These are phyloP conservation scores for Tylopilus sp. DNA, from an alignment of 1,284 basidiomycete genomes.

Conservation along the genomic window DNA sequence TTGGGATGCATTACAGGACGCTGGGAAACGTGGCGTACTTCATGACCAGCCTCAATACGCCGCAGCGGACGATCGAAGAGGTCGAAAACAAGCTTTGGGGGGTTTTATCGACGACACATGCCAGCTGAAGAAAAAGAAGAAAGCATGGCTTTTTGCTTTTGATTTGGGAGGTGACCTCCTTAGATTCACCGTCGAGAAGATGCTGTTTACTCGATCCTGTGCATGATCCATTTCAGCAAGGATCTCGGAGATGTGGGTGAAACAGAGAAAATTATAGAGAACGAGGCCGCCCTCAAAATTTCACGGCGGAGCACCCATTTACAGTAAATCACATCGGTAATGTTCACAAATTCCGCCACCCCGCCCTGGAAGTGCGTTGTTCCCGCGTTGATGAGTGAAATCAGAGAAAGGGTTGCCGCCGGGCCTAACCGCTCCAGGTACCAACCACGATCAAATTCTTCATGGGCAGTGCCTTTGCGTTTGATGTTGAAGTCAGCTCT, in stretches of 20 bases:
- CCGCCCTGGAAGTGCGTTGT: background rate
- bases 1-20: constrained; percentile 84
- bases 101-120: constrained; percentile 25
- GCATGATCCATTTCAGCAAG: background rate
- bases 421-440: no score
- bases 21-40: constrained; percentile 93
- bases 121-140: background rate
- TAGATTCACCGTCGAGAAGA: background rate
- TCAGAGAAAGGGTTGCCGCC: background rate
- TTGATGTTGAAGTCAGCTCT: no score
- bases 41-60: constrained; percentile 87
- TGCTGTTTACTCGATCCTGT: background rate
- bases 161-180: background rate
- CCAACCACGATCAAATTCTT: no score
- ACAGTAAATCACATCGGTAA: background rate
- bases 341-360: background rate
- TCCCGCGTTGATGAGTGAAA: background rate
- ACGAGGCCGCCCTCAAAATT: background rate
- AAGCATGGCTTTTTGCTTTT: background rate
- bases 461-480: no score
- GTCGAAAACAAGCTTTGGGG: constrained; percentile 61
- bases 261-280: background rate
- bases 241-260: background rate
- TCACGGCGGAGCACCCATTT: background rate
- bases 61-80: constrained; percentile 45